Base-by-base conservation (phyloP, 2,329 filamentous ascomycete species). In the Sporothrix phasma region DNA sequence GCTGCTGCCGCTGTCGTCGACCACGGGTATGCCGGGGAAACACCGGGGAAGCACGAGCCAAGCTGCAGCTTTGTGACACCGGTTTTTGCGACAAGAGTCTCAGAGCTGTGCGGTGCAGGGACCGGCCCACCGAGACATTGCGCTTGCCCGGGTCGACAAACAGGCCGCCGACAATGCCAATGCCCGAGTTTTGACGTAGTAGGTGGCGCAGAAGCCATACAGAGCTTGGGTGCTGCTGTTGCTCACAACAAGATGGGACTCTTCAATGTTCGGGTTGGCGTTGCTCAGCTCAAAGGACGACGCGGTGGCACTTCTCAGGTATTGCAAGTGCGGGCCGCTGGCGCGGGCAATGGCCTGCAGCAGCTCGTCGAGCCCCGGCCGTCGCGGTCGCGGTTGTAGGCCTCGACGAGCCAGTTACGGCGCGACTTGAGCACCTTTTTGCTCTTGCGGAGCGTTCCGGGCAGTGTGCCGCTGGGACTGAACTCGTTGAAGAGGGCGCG, bases 351-450 rank as follows among this genome's bases (percentile, higher is more conserved):
- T 80, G 3, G 84, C 80, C 63, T 84, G 83, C 56, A 96, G 80
- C 8, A 97, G 80, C n/a, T 84, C 86, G 65, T 93, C 85, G 5
- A 97, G 78, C 86, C 89, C 56, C 82, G 78, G 1, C 82, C 79
- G 72, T 97, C 93, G 64, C 92, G 82, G 45, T 90, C 86, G 65
- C 88, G 85, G 70, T 92, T 89, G 77, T 92, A 97, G 53, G 84
- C 86, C 72, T 97, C 93, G 0, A 97, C 92, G 1, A 97, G 84
- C 93, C 93, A 97, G 70, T 95, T 90, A 71, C 96, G 92, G 66
- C 90, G 85, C n/a, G 91, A 92, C 70, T 95, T 93, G 65, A 90
- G 84, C 0, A 90, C 83, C 74, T 94, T 96, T 71, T 92, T 89
- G 72, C 88, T 95, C 75, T 93, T 93, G 64, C 89, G 86, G 68